Percentiles rank a stretch among this genome's conserved stretches.
Evolutionary conservation across 805 yeast genomes (phyloP).

Genomic region (Brettanomyces anomalus): DNA sequence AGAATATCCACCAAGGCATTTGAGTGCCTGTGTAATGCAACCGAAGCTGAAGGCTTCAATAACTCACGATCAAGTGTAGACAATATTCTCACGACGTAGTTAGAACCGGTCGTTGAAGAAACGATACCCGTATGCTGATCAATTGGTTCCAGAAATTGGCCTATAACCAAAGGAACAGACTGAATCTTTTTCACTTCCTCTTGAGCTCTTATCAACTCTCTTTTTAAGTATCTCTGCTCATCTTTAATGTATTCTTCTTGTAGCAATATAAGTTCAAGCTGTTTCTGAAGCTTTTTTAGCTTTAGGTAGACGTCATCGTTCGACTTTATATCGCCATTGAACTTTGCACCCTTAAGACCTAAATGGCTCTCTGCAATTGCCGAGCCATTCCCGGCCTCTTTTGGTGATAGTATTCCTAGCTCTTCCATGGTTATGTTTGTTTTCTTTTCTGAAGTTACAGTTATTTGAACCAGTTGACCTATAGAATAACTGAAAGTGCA

Average conservation of each 20-base stretch:
- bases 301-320: slow-evolving; percentile 66
- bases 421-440: slow-evolving; percentile 44
- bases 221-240: slow-evolving; percentile 91
- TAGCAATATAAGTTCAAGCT: slow-evolving; percentile 69
- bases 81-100: slow-evolving; percentile 89
- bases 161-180: slow-evolving; percentile 95
- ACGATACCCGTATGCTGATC: slow-evolving; percentile 96
- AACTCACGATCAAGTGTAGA: slow-evolving; percentile 93
- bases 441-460: neutral
- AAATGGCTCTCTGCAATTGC: neutral
- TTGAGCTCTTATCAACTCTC: slow-evolving; percentile 93
- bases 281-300: slow-evolving; percentile 84
- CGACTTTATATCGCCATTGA: slow-evolving; percentile 9
- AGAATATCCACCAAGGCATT: slow-evolving; percentile 94
- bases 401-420: slow-evolving; percentile 38
- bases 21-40: slow-evolving; percentile 96
- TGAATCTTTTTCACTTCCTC: slow-evolving; percentile 97
- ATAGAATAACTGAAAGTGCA: too few relatives aligned
- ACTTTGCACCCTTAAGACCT: slow-evolving; percentile 1
- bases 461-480: neutral
- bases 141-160: slow-evolving; percentile 95
- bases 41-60: slow-evolving; percentile 89
- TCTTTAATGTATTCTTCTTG: slow-evolving; percentile 98
- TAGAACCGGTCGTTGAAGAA: slow-evolving; percentile 95
- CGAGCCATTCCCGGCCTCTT: slow-evolving; percentile 5